Evolutionary conservation across 2,329 filamentous ascomycete species (phyloP).

Genomic region (Stagonosporopsis vannaccii): DNA sequence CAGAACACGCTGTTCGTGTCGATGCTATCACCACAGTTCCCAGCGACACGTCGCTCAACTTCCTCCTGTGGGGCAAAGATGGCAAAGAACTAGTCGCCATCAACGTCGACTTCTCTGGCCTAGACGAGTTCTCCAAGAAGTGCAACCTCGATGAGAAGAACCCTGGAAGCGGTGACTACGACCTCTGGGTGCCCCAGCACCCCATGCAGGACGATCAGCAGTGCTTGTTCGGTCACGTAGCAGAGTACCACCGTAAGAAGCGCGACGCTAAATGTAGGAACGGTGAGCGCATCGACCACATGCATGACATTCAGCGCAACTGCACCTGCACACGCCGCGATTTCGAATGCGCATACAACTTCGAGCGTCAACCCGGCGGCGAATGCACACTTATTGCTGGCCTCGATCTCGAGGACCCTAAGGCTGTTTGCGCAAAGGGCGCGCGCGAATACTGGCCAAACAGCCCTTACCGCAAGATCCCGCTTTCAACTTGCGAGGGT

Average conservation of each 20-base stretch:
- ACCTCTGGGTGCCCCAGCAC: constrained; percentile 86
- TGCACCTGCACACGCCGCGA: constrained; percentile 86
- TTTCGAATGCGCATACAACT: constrained; percentile 98
- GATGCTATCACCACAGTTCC: constrained; percentile 86
- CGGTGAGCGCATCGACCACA: constrained; percentile 66
- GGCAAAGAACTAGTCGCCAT: constrained; percentile 69
- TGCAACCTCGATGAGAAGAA: constrained; percentile 73
- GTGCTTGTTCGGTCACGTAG: constrained; percentile 91
- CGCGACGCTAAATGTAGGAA: constrained; percentile 82
- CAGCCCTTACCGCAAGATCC: constrained; percentile 88
- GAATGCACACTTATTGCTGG: constrained; percentile 80
- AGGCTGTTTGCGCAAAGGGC: constrained; percentile 68
- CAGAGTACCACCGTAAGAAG: constrained; percentile 91
- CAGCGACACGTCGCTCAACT: constrained; percentile 88
- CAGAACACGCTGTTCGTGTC: constrained; percentile 71
- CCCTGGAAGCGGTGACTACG: constrained; percentile 74
- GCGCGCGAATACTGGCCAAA: constrained; percentile 83
- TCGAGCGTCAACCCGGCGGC: constrained; percentile 77
- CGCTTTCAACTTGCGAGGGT: constrained; percentile 83
- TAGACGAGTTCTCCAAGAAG: constrained; percentile 67
- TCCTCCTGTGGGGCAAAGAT: constrained; percentile 82
- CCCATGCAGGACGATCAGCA: constrained; percentile 77
- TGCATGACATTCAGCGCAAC: constrained; percentile 74
- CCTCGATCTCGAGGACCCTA: constrained; percentile 68
- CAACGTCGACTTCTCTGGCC: constrained; percentile 87